phyloP scores from a whole-genome alignment of 768 basidiomycete genomes.

The Serendipita indica region DNA sequence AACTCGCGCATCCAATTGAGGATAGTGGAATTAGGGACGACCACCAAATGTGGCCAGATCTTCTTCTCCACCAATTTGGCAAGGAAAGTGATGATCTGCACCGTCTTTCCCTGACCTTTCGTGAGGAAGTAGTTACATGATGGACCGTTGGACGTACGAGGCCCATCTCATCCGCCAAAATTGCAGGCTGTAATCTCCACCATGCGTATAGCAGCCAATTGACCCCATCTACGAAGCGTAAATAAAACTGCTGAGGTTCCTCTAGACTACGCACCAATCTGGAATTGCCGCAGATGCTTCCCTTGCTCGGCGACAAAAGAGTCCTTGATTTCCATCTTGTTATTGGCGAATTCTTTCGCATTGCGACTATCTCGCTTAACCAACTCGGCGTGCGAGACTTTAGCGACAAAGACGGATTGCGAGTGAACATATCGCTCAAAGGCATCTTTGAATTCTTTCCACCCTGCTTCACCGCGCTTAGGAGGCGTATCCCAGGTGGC shows the following conservation, averaged over 20 bases:
- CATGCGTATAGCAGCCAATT: constrained; percentile 80
- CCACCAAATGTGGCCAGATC: constrained; percentile 68
- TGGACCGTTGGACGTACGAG: constrained; percentile 33
- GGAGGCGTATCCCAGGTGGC: constrained; percentile 94
- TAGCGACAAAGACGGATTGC: constrained; percentile 43
- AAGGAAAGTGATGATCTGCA: constrained; percentile 78
- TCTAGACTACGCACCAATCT: no score
- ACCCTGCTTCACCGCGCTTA: constrained; percentile 36
- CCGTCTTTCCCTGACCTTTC: constrained; percentile 61
- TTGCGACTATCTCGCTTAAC: constrained; percentile 37
- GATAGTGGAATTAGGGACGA: constrained; percentile 94
- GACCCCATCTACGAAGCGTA: constrained; percentile 61
- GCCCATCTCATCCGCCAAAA: constrained; percentile 97
- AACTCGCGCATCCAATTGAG: constrained; percentile 94
- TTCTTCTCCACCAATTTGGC: constrained; percentile 42
- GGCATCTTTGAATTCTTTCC: constrained; percentile 50
- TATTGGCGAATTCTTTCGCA: constrained; percentile 38
- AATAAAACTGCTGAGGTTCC: no score
- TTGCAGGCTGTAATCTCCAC: constrained; percentile 73
- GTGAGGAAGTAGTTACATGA: constrained; percentile 11
- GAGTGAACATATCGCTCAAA: constrained; percentile 52
- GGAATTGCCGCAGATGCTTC: not conserved
- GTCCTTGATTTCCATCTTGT: constrained; percentile 27
- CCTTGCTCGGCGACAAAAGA: not conserved
- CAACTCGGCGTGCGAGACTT: constrained; percentile 29